These are phyloP conservation scores for Pythium dissotocum DNA, from an alignment of 352 stramenopile genomes.

Conservation along the genomic window DNA sequence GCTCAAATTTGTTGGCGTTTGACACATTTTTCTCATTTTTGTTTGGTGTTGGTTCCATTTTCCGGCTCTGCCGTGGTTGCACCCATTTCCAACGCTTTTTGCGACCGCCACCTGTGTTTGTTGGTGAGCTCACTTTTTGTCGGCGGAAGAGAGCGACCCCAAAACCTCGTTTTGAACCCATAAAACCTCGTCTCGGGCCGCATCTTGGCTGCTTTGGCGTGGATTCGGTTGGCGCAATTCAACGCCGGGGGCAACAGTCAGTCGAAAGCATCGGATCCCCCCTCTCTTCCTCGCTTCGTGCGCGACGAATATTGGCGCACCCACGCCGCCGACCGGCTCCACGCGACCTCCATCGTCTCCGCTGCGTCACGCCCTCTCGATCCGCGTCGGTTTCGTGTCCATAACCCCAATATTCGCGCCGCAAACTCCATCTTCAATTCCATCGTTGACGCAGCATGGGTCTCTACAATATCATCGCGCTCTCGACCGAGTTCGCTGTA, in stretches of 20 bases:
- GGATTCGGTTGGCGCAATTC: slow-evolving; percentile 18
- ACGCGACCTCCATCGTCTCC: not conserved
- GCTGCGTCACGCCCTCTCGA: slow-evolving; percentile 6
- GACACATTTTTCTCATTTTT: not conserved
- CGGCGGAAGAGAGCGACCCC: not conserved
- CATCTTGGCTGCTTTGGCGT: slow-evolving; percentile 4
- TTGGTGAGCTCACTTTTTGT: not conserved
- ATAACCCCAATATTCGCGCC: not conserved
- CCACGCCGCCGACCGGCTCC: not conserved
- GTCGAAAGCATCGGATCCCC: slow-evolving; percentile 6
- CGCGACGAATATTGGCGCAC: not conserved
- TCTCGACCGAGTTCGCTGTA: slow-evolving; percentile 54
- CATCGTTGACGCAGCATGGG: slow-evolving; percentile 45
- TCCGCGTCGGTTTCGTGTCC: not conserved
- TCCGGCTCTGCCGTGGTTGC: not conserved
- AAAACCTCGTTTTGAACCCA: slow-evolving; percentile 16
- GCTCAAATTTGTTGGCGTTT: not conserved
- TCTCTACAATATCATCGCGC: slow-evolving; percentile 63
- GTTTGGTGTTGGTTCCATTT: not conserved
- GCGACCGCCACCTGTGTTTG: slow-evolving; percentile 10
- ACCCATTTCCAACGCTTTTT: slow-evolving; percentile 1
- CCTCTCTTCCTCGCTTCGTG: slow-evolving; percentile 6
- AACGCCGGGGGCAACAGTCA: slow-evolving; percentile 12
- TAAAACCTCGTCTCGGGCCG: slow-evolving; percentile 4
- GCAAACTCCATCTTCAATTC: not conserved